These are phyloP conservation scores for Epichloe gansuensis DNA, from an alignment of 2,329 filamentous ascomycete genomes.

Conservation along the genomic window DNA sequence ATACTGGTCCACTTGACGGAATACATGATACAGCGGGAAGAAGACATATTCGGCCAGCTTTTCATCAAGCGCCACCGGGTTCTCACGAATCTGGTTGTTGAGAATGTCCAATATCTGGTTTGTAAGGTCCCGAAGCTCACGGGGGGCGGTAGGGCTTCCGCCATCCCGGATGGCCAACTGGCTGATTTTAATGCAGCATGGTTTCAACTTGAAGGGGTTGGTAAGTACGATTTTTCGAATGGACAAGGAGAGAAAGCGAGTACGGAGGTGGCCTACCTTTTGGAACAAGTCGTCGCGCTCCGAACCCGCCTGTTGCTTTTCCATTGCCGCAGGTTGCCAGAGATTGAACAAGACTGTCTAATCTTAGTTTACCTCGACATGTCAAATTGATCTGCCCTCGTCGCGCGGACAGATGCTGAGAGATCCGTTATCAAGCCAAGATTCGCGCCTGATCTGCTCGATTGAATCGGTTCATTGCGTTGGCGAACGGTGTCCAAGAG, in stretches of 20 bases:
- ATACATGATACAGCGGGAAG: constrained; percentile 79
- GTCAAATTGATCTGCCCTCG: not conserved
- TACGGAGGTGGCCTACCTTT: constrained; percentile 17
- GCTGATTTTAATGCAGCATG: constrained; percentile 47
- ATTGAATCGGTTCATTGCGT: not conserved
- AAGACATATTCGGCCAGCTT: constrained; percentile 91
- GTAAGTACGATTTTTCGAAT: not conserved
- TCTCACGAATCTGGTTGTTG: constrained; percentile 27
- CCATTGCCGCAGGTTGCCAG: constrained; percentile 8
- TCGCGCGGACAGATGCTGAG: not conserved
- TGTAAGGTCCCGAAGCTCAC: constrained; percentile 32
- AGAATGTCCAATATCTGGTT: constrained; percentile 34
- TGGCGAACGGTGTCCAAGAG: not conserved
- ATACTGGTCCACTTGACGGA: constrained; percentile 61
- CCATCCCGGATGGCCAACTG: constrained; percentile 39
- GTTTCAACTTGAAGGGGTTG: constrained; percentile 40
- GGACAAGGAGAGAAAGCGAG: not conserved
- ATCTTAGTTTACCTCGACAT: constrained; percentile 2
- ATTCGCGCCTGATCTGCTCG: too few relatives aligned
- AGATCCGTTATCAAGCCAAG: not conserved
- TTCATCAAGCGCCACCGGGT: constrained; percentile 49
- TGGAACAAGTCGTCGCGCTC: constrained; percentile 25
- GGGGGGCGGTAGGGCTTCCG: constrained; percentile 27
- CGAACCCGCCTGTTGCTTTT: constrained; percentile 2
- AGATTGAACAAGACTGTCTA: not conserved